phyloP scores from a whole-genome alignment of 2,329 filamentous ascomycete genomes.

The Geosmithia morbida region DNA sequence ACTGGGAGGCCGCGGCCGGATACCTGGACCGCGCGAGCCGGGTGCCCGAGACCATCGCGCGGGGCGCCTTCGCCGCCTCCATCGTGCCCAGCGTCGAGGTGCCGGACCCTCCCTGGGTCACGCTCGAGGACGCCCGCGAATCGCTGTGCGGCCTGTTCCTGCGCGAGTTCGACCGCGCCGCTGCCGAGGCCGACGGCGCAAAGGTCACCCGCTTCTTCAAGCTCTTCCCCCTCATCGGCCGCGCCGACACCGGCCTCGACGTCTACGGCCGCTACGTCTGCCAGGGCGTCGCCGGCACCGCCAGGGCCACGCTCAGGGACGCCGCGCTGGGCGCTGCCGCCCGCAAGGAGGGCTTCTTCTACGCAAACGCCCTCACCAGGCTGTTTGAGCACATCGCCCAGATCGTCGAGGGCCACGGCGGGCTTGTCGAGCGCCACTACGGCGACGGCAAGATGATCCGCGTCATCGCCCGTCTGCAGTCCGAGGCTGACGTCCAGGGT shows the following conservation, averaged over 20 bases:
- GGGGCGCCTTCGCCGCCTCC: conserved; percentile 75
- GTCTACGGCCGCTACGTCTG: conserved; percentile 95
- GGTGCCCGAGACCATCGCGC: conserved; percentile 66
- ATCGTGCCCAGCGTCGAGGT: conserved; percentile 95
- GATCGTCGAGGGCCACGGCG: conserved; percentile 85
- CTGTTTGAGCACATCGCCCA: conserved; percentile 96
- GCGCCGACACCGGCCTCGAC: conserved; percentile 78
- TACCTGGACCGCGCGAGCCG: conserved; percentile 75
- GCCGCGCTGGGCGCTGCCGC: conserved; percentile 28
- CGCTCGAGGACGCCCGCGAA: conserved; percentile 75
- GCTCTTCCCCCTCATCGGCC: conserved; percentile 84
- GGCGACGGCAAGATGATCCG: conserved; percentile 84
- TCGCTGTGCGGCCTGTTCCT: conserved; percentile 83
- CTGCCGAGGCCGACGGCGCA: conserved; percentile 70
- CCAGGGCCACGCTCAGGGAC: conserved; percentile 66
- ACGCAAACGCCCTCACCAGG: conserved; percentile 77
- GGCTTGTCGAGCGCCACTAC: conserved; percentile 87
- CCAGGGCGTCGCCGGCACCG: conserved; percentile 77
- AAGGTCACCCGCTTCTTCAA: conserved; percentile 97
- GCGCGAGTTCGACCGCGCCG: conserved; percentile 87
- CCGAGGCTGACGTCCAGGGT: conserved; percentile 91
- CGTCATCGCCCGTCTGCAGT: conserved; percentile 83
- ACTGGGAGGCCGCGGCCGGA: conserved; percentile 92
- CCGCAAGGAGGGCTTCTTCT: conserved; percentile 70
- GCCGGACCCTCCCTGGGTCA: conserved; percentile 77